phyloP scores from a whole-genome alignment of 1,284 basidiomycete species.

The Ustilago nuda region DNA sequence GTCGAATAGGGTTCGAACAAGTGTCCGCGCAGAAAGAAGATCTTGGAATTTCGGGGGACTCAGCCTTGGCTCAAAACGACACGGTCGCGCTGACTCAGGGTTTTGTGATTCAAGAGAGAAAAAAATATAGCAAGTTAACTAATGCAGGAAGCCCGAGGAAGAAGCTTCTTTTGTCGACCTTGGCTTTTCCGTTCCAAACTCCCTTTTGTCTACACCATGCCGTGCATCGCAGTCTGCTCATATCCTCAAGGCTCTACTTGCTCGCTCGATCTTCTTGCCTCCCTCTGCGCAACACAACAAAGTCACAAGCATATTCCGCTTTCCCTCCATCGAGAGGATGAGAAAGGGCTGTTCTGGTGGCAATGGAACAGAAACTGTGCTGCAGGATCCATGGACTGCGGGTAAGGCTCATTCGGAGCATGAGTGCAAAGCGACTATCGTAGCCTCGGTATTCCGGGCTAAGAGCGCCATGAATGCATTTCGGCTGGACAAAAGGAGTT shows the following conservation, averaged over 20 bases:
- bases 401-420: neutral
- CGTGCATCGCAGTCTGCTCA: neutral
- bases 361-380: neutral
- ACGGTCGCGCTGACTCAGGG: neutral
- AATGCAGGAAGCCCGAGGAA: neutral
- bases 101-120: neutral
- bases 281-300: too few species aligned
- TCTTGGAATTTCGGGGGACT: neutral
- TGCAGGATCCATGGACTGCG: neutral
- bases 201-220: neutral
- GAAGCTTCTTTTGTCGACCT: constrained; percentile 2
- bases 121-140: neutral
- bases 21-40: neutral
- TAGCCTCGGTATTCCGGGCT: constrained; percentile 3
- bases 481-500: neutral
- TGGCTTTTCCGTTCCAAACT: neutral
- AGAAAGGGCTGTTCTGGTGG: too few species aligned
- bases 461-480: constrained; percentile 1
- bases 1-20: neutral
- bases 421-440: neutral
- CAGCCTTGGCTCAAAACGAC: neutral
- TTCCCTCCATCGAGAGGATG: too few species aligned
- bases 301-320: too few species aligned
- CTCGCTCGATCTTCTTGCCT: neutral
- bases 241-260: neutral